Base-by-base conservation (phyloP, 108 stramenopile genomes). In the Fistulifera pelliculosa region DNA sequence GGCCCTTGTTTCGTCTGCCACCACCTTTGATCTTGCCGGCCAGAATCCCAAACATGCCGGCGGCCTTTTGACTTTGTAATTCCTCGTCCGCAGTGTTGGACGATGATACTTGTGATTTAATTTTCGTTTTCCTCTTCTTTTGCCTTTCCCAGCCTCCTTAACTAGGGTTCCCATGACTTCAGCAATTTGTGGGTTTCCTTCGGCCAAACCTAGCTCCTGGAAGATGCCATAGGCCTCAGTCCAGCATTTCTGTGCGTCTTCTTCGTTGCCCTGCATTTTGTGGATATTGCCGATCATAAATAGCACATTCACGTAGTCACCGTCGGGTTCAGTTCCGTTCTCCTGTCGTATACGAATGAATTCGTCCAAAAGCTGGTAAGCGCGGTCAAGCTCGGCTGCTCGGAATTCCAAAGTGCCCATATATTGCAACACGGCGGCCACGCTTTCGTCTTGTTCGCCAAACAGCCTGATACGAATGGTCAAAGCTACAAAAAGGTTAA, bases 281-380 rank as follows among this genome's bases (percentile, higher is more conserved):
- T 85, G 80, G 26, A 85, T 79, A 49, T 77, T 85, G 15, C 80
- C 84, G 42, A 77, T 66, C 41, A 71, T 68, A 47, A 80, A 81
- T 27, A 79, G 70, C 14, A 66, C 66, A 52, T 74, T 79, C 14
- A 77, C 69, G 38, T 70, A 66, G 43, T 85, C 75, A 24, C 57
- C 54, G 40, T 81, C 78, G 19, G 62, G 53, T 26, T 54, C 52
- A 0, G 64, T 53, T 28, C 59, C 41, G 27, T 74, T 81, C 19
- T 65, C 65, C 18, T 69, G 58, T 5, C 73, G 73, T 27, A 75
- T 85, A 4, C 64, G 65, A 23, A 81, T 71, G 41, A 78, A 67
- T 26, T 81, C 74, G 18, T 66, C 65, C n/a, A 85, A 53, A 5
- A 74, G 59, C 15, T 68, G 45, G 13, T 47, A 45, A 2, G 73